Evolutionary conservation across 2,329 filamentous ascomycete species (phyloP), one percentile per base, ranked within the genome.

Genomic region (Fusarium dimerum): DNA sequence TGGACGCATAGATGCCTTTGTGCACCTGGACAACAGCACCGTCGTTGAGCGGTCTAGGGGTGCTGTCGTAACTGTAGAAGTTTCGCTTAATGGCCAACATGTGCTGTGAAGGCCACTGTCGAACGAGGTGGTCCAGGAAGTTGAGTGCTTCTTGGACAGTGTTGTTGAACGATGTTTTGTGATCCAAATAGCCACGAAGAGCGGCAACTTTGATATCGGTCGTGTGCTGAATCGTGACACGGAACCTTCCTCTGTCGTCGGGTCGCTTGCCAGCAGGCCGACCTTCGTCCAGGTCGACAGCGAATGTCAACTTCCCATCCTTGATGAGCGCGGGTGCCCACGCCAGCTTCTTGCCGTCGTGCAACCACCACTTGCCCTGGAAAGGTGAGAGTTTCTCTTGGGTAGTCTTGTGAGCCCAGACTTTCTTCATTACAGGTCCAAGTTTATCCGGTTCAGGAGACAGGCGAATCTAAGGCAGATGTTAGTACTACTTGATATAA

Each of bases 101-200:
- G 2, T 78, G 73, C 63, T 84, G 74, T 0, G 86, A 87, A 0
- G 94, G 91, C n/a, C 76, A 79, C 69, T 96, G 85, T 5, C 94
- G 89, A 50, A 99, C 78, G 8, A 93, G 77, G 66, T 99, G 94
- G 58, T 99, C 94, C 5, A 97, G 77, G 66, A 97, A 97, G 68
- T 89, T 96, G 70, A 97, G 83, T 13, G 89, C 87, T 65, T 94
- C 89, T 8, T 93, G 79, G 17, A 93, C 85, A 17, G 79, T 74
- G 38, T 82, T 83, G 65, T 88, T 82, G 69, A 88, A 88, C 1
- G 77, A 71, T 17, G 80, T 75, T 52, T 80, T 74, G 44, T 84
- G 79, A 2, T 77, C 65, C 2, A 96, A 76, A 66, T 93, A 97
- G 0, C 77, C 76, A 3, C 80, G 73, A 0, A 97, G 78, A 1